Conservation (phyloP, 352 stramenopile species). For the Thalassiosira livingstoniorum region DNA sequence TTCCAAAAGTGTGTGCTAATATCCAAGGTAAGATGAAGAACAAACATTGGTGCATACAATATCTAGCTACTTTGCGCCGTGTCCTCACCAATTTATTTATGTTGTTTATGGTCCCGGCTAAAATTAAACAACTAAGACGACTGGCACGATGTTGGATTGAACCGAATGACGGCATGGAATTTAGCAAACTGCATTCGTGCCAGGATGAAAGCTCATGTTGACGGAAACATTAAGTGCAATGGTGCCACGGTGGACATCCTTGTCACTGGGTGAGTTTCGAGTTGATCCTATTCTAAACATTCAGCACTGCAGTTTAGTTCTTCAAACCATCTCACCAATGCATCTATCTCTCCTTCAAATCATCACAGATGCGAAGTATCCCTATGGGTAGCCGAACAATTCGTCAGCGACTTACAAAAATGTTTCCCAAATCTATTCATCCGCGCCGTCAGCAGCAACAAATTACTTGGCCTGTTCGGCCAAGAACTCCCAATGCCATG, state of each 20-base stretch:
- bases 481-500: slow-evolving; percentile 81
- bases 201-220: slow-evolving; percentile 57
- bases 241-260: slow-evolving; percentile 72
- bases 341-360: no score
- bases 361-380: slow-evolving; percentile 84
- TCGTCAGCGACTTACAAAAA: slow-evolving; percentile 83
- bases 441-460: slow-evolving; percentile 79
- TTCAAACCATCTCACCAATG: no score
- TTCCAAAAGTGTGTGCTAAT: slow-evolving; percentile 62
- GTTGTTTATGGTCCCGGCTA: no score
- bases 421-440: slow-evolving; percentile 78
- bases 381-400: slow-evolving; percentile 84
- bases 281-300: no score
- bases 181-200: slow-evolving; percentile 65
- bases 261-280: no score
- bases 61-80: no score
- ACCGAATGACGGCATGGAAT: slow-evolving; percentile 79
- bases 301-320: no score
- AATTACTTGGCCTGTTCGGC: slow-evolving; percentile 82
- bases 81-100: no score
- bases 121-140: no score
- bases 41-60: no score
- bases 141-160: slow-evolving; percentile 66
- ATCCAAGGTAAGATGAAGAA: no score
- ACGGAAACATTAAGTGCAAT: slow-evolving; percentile 50